Evolutionary conservation across 148 eudicot genomes (phyloP), one percentile per base, ranked within the genome.

Genomic region (Simmondsia chinensis): DNA sequence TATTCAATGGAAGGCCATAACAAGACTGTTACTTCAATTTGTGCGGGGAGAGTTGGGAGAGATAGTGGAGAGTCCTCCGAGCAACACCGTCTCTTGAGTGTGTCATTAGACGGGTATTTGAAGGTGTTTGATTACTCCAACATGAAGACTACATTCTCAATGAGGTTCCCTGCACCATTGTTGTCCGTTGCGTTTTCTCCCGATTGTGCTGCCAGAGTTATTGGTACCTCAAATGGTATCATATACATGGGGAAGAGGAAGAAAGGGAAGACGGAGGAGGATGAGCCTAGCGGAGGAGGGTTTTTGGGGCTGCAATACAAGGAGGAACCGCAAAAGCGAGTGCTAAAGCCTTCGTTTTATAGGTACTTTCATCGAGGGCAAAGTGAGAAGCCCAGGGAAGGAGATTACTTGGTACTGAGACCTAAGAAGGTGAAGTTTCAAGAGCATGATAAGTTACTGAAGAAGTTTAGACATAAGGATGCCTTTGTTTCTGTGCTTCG

Each of bases 291-390:
- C 46, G 22, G 33, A 37, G 72, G 42, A 15, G 70, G 39, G 9
- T 17, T 52, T 28, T 29, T 39, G 10, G 81, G 65, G 36, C 69
- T 71, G 43, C 64, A 57, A 24, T 28, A 54, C 16, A 57, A 63
- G 31, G 74, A 57, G 34, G 80, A 72, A 30, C 71, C 64, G 9
- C 56, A 43, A 26, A 82, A 52, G 47, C 52, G 64, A 62, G 80
- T 64, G 14, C 48, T 79, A 21, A 91, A 68, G 66, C 86, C 97
- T 4, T 49, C 97, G 0, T 60, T 54, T 55, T 82, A 76, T 58
- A 76, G 95, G 76, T 91, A 91, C 70, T 91, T 91, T 29, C 71
- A 72, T 27, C 30, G 97, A 48, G 95, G 97, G 22, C 95, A 91
- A 40, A 82, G 31, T 24, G 77, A 68, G 75, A 91, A 91, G 54